Conservation (phyloP, 805 yeast species). For the Saccharomycopsis amapae region DNA sequence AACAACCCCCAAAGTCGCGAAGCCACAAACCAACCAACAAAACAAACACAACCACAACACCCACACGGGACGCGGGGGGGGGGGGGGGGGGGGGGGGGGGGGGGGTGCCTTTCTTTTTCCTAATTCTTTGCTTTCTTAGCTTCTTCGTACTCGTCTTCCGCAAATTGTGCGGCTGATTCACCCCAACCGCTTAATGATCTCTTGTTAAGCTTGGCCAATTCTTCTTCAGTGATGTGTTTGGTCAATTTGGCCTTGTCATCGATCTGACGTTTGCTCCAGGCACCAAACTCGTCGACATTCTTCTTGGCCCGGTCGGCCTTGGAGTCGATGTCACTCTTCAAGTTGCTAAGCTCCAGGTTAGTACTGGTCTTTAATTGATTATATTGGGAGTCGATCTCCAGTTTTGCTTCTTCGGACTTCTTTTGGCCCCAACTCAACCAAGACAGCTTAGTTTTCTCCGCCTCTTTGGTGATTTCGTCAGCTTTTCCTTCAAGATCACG, state of each 20-base stretch:
- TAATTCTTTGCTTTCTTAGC: constrained; percentile 15
- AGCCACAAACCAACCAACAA: too few relatives aligned
- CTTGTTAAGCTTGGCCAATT: constrained; percentile 31
- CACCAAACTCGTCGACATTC: constrained; percentile 17
- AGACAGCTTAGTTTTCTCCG: constrained; percentile 25
- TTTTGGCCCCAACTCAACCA: constrained; percentile 31
- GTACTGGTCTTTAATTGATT: too few relatives aligned
- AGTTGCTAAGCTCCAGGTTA: too few relatives aligned
- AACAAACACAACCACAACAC: too few relatives aligned
- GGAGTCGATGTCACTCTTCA: constrained; percentile 4
- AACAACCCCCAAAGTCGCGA: too few relatives aligned
- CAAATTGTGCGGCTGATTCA: constrained; percentile 36
- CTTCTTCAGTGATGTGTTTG: constrained; percentile 27
- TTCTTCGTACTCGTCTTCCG: constrained; percentile 35
- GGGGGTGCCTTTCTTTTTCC: too few relatives aligned
- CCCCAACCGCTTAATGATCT: constrained; percentile 41
- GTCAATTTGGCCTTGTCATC: constrained; percentile 24
- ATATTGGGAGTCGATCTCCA: too few relatives aligned
- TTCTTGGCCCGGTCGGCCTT: constrained; percentile 16
- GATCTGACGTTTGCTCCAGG: constrained; percentile 20
- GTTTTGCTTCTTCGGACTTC: background rate
- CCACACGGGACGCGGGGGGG: too few relatives aligned
- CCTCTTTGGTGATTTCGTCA: constrained; percentile 10
- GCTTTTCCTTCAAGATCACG: constrained; percentile 15
- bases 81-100: too few relatives aligned